Base-by-base conservation (phyloP, 129 eudicot genomes). In the Lactuca saligna region DNA sequence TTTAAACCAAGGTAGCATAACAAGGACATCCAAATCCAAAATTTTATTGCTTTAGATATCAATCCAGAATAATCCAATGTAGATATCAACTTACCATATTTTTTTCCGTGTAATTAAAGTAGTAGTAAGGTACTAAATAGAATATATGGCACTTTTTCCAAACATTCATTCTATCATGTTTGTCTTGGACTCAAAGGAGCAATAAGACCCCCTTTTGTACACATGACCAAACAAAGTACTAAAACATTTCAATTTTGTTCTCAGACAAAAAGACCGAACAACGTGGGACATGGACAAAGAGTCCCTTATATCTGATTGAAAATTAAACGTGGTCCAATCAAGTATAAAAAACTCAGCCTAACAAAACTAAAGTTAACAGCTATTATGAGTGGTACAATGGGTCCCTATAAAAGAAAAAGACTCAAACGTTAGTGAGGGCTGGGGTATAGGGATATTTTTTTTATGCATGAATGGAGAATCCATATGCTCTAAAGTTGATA, bases 391-490 rank as follows among this genome's bases (percentile, higher is more conserved):
- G 81, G 83, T 61, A 68, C n/a, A 70, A 32, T 15, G 82, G 82
- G 88, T 68, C 83, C 73, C 66, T 10, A 25, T 10, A 68, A 75
- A 68, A 69, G 72, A 64, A 78, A 75, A 70, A 62, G 80, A 85
- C 78, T 73, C 84, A 81, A 39, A 39, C 42, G 65, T 31, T 78
- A 81, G 32, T 41, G 70, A 49, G 29, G 29, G 29, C 29, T 25
- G 29, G 29, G 29, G 29, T 25, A 1, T 25, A 20, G 71, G 54
- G 57, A 31, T 55, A 54, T 41, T 65, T 46, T 66, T 61, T 67
- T 81, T 73, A 65, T 56, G 60, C 79, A 75, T 73, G 81, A 81
- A 81, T 86, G 93, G 89, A 78, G 77, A 61, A 69, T 46, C 88
- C 88, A 83, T 70, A 66, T 56, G 48, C 53, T 54, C 53, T 54